Conservation (phyloP, 2,329 filamentous ascomycete species). For the Colletotrichum simmondsii region DNA sequence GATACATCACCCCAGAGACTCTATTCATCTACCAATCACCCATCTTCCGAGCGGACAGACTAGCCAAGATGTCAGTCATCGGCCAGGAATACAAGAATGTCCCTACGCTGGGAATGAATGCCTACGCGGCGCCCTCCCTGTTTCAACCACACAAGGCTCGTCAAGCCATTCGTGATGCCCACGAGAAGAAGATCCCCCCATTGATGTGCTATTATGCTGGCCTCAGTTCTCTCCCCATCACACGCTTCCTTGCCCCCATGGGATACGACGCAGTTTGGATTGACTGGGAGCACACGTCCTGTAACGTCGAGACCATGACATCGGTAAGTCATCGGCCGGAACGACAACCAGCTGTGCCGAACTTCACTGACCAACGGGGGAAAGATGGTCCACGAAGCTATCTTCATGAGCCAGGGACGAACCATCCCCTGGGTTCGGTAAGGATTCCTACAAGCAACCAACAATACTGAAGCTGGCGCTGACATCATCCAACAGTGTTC, state of each 20-base stretch:
- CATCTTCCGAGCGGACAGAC: background rate
- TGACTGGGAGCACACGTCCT: slow-evolving; percentile 60
- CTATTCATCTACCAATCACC: background rate
- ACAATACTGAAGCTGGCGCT: background rate
- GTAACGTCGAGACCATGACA: slow-evolving; percentile 61
- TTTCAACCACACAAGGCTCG: slow-evolving; percentile 57
- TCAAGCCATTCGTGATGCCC: slow-evolving; percentile 57
- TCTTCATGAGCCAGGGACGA: slow-evolving; percentile 56
- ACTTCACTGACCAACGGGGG: slow-evolving; percentile 9
- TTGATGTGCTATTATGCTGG: slow-evolving; percentile 55
- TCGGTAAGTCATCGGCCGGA: slow-evolving; percentile 22
- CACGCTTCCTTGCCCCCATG: slow-evolving; percentile 53
- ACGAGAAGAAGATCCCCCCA: slow-evolving; percentile 56
- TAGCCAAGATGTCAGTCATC: slow-evolving; percentile 19
- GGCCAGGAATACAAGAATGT: slow-evolving; percentile 33
- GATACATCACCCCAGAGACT: background rate
- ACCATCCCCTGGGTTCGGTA: slow-evolving; percentile 56
- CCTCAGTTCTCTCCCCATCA: slow-evolving; percentile 50
- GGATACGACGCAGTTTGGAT: slow-evolving; percentile 57
- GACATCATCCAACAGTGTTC: slow-evolving; percentile 40
- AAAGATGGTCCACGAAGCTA: slow-evolving; percentile 56
- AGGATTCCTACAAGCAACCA: background rate
- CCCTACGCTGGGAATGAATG: slow-evolving; percentile 44
- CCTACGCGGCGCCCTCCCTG: slow-evolving; percentile 55
- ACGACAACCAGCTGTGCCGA: background rate